Conservation (phyloP, 2,329 filamentous ascomycete genomes). For the Penicillium sp. region DNA sequence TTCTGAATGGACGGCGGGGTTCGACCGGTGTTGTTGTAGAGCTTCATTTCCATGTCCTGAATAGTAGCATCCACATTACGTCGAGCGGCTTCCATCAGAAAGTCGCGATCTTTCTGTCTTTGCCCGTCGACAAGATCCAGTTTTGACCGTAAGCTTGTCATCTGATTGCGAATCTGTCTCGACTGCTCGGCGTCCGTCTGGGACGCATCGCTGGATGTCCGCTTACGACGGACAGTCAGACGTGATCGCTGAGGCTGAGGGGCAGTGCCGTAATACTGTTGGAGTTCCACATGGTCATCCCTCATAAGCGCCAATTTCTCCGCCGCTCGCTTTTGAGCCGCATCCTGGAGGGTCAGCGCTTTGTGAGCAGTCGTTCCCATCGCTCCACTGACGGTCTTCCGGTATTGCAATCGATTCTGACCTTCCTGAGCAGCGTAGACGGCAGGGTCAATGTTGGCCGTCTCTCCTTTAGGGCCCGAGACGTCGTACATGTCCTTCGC, state of each 20-base stretch:
- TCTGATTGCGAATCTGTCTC: constrained; percentile 74
- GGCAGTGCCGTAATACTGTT: constrained; percentile 74
- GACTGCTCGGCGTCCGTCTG: constrained; percentile 71
- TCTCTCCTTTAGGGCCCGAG: constrained; percentile 48
- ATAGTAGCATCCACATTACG: constrained; percentile 82
- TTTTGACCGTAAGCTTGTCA: constrained; percentile 79
- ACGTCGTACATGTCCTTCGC: constrained; percentile 81
- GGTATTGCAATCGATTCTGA: constrained; percentile 37
- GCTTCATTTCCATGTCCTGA: constrained; percentile 78
- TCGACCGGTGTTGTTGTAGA: constrained; percentile 77
- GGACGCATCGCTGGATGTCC: constrained; percentile 70
- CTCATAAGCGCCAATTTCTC: constrained; percentile 82
- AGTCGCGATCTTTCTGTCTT: constrained; percentile 72
- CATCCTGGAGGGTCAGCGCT: constrained; percentile 71
- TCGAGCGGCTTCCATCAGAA: constrained; percentile 76
- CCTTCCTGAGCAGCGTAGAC: constrained; percentile 38
- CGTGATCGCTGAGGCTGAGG: constrained; percentile 52
- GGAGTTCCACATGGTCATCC: constrained; percentile 69
- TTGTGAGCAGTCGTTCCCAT: constrained; percentile 27
- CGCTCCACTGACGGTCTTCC: constrained; percentile 35
- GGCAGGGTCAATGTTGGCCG: constrained; percentile 22
- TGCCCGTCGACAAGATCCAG: constrained; percentile 35
- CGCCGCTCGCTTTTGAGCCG: constrained; percentile 82
- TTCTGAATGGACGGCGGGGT: constrained; percentile 69
- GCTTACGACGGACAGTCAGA: constrained; percentile 61